phyloP scores from a whole-genome alignment of 768 basidiomycete species.

The Leccinum olivaceopallidum region DNA sequence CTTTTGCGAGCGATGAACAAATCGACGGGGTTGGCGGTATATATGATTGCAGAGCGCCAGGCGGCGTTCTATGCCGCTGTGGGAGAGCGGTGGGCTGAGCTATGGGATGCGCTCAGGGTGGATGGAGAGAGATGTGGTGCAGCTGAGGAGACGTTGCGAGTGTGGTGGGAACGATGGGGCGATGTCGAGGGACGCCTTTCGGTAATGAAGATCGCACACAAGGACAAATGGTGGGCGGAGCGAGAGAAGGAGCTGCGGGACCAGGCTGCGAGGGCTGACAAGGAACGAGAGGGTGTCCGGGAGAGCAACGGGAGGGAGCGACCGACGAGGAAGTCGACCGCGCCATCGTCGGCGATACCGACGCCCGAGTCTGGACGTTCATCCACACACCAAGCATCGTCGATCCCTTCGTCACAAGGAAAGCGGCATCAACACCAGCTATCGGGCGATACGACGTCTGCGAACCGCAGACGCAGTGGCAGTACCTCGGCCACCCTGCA shows the following conservation, averaged over 20 bases:
- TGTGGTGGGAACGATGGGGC: slow-evolving; percentile 70
- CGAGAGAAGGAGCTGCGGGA: slow-evolving; percentile 29
- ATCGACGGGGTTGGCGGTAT: slow-evolving; percentile 56
- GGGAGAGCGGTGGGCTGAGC: slow-evolving; percentile 66
- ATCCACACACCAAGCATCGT: slow-evolving; percentile 28
- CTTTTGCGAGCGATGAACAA: slow-evolving; percentile 58
- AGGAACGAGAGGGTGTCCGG: slow-evolving; percentile 13
- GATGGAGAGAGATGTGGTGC: slow-evolving; percentile 71
- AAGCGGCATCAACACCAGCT: slow-evolving; percentile 32
- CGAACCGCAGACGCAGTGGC: slow-evolving; percentile 29
- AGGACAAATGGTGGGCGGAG: slow-evolving; percentile 38
- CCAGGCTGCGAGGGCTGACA: slow-evolving; percentile 13
- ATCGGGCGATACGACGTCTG: slow-evolving; percentile 25
- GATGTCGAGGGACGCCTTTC: slow-evolving; percentile 58
- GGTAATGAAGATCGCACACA: slow-evolving; percentile 38
- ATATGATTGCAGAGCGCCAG: slow-evolving; percentile 57
- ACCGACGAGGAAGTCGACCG: slow-evolving; percentile 15
- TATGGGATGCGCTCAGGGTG: slow-evolving; percentile 82
- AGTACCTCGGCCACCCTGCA: slow-evolving; percentile 23
- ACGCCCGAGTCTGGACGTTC: slow-evolving; percentile 25
- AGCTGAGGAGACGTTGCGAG: slow-evolving; percentile 64
- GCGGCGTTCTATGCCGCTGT: slow-evolving; percentile 59
- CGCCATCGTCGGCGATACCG: slow-evolving; percentile 14
- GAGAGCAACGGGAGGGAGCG: slow-evolving; percentile 20
- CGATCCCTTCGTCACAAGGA: slow-evolving; percentile 19